These are phyloP conservation scores for Cordyceps javanica DNA, from an alignment of 2,329 filamentous ascomycete species.

Conservation along the genomic window DNA sequence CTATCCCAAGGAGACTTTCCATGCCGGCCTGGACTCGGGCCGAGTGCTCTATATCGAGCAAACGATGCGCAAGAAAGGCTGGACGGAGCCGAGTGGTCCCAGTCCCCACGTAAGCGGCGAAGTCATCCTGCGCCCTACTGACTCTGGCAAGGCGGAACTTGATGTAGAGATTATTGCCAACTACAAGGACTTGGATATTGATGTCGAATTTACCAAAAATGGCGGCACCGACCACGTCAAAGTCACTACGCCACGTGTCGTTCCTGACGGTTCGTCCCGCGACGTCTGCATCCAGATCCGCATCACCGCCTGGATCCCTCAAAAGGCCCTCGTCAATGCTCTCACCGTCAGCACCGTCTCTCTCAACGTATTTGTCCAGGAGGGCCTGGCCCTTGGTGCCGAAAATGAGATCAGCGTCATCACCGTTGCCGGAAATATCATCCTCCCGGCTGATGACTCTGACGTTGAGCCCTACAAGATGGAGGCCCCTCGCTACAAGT, in stretches of 20 bases:
- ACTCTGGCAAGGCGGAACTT: constrained; percentile 28
- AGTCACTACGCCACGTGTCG: constrained; percentile 32
- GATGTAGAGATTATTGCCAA: constrained; percentile 41
- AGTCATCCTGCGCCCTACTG: constrained; percentile 36
- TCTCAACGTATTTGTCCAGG: constrained; percentile 34
- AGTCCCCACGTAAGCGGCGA: constrained; percentile 37
- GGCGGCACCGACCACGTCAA: constrained; percentile 29
- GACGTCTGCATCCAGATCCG: constrained; percentile 43
- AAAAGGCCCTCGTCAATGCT: constrained; percentile 28
- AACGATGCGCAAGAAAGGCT: constrained; percentile 20
- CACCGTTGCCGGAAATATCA: constrained; percentile 34
- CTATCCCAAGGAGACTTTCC: constrained; percentile 14
- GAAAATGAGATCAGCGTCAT: constrained; percentile 24
- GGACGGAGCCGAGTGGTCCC: constrained; percentile 16
- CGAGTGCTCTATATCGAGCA: constrained; percentile 37
- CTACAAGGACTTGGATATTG: constrained; percentile 32
- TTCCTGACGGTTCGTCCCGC: constrained; percentile 20
- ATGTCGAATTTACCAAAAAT: constrained; percentile 26
- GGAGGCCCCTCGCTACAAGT: constrained; percentile 35
- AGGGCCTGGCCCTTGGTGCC: constrained; percentile 33
- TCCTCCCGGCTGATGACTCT: constrained; percentile 22
- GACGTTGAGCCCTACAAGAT: constrained; percentile 32
- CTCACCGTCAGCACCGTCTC: constrained; percentile 32
- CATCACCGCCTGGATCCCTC: constrained; percentile 41
- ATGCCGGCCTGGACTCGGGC: constrained; percentile 28